A percentile compares a stretch with the other conserved stretches of the same genome.
phyloP scores from a whole-genome alignment of 2,329 filamentous ascomycete genomes.

The Colletotrichum aenigma region DNA sequence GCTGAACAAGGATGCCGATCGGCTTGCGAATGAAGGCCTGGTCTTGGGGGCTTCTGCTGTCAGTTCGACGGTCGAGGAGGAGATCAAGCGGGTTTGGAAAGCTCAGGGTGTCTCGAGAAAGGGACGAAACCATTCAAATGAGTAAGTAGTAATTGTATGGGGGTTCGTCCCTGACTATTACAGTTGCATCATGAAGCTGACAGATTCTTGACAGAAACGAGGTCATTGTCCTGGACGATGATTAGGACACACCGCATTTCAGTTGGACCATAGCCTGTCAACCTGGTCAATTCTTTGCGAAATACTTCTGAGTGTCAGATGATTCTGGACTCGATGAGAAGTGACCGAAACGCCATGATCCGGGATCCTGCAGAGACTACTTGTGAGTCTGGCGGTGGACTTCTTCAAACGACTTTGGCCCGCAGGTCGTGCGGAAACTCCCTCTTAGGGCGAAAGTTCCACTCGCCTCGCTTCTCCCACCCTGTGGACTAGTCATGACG shows the following conservation, averaged over 20 bases:
- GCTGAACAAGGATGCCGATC: not conserved
- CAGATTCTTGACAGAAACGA: not conserved
- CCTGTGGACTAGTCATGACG: accelerated
- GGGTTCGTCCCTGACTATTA: not conserved
- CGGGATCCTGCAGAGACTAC: not conserved
- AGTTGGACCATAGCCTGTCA: not conserved
- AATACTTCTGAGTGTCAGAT: not conserved
- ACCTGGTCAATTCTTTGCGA: not conserved
- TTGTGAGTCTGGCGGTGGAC: too few species aligned
- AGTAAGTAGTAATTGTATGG: not conserved
- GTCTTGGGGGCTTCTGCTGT: not conserved
- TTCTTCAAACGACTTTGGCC: too few species aligned
- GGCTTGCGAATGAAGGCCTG: not conserved
- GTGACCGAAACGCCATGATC: not conserved
- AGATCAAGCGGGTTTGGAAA: not conserved
- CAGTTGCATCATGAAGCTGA: not conserved
- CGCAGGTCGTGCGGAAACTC: too few species aligned
- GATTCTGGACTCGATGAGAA: not conserved
- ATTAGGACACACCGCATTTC: not conserved
- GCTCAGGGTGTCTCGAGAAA: accelerated
- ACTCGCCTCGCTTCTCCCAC: not conserved
- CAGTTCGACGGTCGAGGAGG: not conserved
- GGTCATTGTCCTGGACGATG: not conserved
- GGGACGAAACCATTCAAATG: not conserved
- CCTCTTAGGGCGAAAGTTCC: too few species aligned